Conservation (phyloP, 169 alveolate genomes). For the Sarcocystis neurona region DNA sequence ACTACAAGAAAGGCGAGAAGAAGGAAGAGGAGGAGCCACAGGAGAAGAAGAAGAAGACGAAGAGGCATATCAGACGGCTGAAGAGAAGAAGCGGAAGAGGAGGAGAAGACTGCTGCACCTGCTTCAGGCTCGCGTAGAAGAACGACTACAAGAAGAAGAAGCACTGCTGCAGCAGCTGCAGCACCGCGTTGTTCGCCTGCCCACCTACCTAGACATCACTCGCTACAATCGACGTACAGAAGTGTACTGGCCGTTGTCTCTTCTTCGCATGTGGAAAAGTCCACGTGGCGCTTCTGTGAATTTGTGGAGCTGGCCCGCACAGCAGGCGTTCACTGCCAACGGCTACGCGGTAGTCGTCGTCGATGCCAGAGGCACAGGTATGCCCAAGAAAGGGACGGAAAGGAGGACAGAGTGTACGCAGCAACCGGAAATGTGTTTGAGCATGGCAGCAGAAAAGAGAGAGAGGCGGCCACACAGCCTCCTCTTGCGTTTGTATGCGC, state of each 20-base stretch:
- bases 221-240: constrained; percentile 71
- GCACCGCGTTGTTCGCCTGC: constrained; percentile 28
- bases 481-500: neutral
- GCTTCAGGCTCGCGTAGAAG: neutral
- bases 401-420: neutral
- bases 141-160: constrained; percentile 26
- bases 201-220: constrained; percentile 70
- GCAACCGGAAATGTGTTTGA: neutral
- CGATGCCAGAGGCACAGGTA: constrained; percentile 75
- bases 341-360: constrained; percentile 73
- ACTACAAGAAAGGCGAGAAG: neutral
- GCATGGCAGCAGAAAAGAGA: neutral
- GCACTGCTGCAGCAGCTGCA: neutral
- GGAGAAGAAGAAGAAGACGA: no score
- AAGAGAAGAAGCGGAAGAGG: no score
- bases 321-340: constrained; percentile 70
- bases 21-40: no score
- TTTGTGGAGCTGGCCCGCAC: constrained; percentile 73
- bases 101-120: no score
- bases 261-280: constrained; percentile 72
- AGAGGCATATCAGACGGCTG: no score
- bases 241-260: constrained; percentile 73
- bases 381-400: neutral
- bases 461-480: neutral
- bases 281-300: constrained; percentile 70